These are phyloP conservation scores for Gastrodia elata DNA, from an alignment of 106 monocot genomes.

Conservation along the genomic window DNA sequence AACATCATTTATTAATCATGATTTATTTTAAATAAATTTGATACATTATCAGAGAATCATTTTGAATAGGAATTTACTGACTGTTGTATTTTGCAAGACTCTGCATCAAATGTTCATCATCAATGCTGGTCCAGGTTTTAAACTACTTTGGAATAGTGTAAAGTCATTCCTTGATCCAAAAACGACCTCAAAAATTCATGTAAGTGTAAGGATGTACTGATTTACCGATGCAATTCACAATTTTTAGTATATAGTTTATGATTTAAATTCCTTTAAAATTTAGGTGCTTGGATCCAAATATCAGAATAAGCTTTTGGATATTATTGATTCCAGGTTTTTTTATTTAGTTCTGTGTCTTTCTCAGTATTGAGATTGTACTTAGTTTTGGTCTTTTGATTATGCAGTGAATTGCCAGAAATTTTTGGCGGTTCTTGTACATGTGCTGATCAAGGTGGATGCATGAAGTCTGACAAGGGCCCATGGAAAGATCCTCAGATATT, in stretches of 20 bases:
- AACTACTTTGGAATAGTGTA: conserved; percentile 58
- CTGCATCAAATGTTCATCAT: conserved; percentile 47
- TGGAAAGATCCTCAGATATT: conserved; percentile 29
- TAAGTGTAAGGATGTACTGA: conserved; percentile 6
- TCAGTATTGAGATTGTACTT: neutral
- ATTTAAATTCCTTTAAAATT: neutral
- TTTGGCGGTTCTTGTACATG: conserved; percentile 41
- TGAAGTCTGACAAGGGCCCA: conserved; percentile 38
- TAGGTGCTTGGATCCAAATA: conserved; percentile 52
- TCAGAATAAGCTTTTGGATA: conserved; percentile 38
- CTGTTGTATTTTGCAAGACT: conserved; percentile 5
- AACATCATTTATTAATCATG: neutral
- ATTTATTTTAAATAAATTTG: neutral
- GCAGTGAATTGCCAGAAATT: conserved; percentile 41
- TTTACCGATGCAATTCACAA: neutral
- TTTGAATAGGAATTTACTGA: neutral
- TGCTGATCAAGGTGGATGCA: conserved; percentile 40
- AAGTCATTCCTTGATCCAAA: conserved; percentile 70
- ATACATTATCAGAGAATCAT: neutral
- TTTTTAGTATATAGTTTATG: conserved; percentile 3
- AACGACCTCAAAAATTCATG: conserved; percentile 73
- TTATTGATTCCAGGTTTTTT: conserved; percentile 44
- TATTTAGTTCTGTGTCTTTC: neutral
- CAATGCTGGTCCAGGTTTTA: conserved; percentile 69
- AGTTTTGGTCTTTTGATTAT: neutral